These are phyloP conservation scores for Micractinium sp. DNA, from an alignment of 139 green algal genomes.

Conservation along the genomic window DNA sequence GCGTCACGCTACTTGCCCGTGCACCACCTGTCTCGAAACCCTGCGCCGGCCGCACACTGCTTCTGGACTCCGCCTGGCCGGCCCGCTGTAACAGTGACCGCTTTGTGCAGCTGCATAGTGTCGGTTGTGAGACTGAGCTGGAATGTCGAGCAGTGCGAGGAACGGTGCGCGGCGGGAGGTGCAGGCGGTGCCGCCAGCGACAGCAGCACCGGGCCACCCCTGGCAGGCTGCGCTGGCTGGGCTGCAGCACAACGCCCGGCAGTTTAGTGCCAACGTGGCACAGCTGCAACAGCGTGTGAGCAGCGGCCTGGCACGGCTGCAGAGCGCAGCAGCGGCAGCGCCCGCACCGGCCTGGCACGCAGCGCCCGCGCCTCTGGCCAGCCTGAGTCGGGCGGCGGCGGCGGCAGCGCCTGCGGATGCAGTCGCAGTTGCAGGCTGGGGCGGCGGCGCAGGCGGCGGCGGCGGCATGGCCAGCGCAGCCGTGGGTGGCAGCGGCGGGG, in stretches of 20 bases:
- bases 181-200: too few species aligned
- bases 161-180: not conserved
- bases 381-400: not conserved
- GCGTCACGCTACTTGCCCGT: too few species aligned
- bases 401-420: not conserved
- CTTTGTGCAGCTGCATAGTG: too few species aligned
- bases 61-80: too few species aligned
- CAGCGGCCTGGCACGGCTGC: not conserved
- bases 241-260: not conserved
- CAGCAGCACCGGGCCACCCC: not conserved
- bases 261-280: constrained; percentile 14
- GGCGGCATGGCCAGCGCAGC: not conserved
- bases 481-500: not conserved
- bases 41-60: too few species aligned
- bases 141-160: not conserved
- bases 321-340: not conserved
- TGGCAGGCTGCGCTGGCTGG: not conserved
- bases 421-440: not conserved
- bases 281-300: not conserved
- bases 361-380: not conserved
- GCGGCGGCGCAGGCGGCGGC: not conserved
- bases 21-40: too few species aligned
- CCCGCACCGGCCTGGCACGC: not conserved
- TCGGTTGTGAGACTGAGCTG: too few species aligned
- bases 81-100: too few species aligned